Percentiles rank a stretch among this genome's conserved stretches.
These are phyloP conservation scores for Polyplosphaeria fusca DNA, from an alignment of 495 filamentous ascomycete species.

Conservation along the genomic window DNA sequence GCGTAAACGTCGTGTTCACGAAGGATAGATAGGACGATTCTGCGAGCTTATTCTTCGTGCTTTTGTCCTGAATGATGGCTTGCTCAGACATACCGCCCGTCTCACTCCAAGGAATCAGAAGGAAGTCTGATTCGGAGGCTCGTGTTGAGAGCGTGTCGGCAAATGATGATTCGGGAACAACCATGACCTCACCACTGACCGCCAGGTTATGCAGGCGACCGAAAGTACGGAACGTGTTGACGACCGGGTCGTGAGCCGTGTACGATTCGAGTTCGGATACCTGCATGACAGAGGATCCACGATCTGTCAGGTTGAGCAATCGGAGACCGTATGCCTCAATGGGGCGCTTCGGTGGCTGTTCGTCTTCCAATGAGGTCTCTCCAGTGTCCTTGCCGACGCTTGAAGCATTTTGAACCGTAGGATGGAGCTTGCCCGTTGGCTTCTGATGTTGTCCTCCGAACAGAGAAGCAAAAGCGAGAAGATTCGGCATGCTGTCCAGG, in stretches of 20 bases:
- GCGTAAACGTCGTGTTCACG: conserved; percentile 60
- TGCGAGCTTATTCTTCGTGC: conserved; percentile 39
- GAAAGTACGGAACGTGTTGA: conserved; percentile 89
- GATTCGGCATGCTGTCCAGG: conserved; percentile 82
- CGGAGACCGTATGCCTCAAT: conserved; percentile 84
- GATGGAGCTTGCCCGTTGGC: conserved; percentile 24
- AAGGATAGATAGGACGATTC: conserved; percentile 36
- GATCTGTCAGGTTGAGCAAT: conserved; percentile 84
- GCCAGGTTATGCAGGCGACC: conserved; percentile 80
- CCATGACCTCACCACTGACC: conserved; percentile 72
- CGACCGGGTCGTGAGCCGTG: conserved; percentile 74
- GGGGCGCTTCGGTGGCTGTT: conserved; percentile 44
- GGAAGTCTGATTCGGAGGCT: conserved; percentile 71
- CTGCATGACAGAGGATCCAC: conserved; percentile 93
- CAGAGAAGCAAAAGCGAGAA: conserved; percentile 80
- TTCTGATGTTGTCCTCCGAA: conserved; percentile 52
- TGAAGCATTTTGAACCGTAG: conserved; percentile 29
- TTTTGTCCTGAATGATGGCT: conserved; percentile 41
- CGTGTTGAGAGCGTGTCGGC: conserved; percentile 69
- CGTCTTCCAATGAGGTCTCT: background rate
- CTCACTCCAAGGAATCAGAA: conserved; percentile 89
- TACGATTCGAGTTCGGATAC: conserved; percentile 79
- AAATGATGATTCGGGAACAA: conserved; percentile 73
- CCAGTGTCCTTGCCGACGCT: conserved; percentile 12
- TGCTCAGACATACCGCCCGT: conserved; percentile 67